Conservation (phyloP, 495 filamentous ascomycete species). For the Xylaria nigripes region DNA sequence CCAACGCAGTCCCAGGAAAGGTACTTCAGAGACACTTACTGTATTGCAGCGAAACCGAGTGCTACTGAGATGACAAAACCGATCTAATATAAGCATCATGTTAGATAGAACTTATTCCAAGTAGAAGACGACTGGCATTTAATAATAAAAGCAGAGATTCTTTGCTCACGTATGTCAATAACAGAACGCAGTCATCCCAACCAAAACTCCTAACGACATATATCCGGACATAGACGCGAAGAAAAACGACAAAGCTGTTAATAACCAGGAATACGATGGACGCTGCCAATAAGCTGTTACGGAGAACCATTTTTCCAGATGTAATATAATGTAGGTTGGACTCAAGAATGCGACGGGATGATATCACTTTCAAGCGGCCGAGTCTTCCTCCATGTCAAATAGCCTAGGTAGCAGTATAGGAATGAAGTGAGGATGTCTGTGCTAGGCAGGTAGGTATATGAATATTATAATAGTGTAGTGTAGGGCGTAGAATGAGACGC, state of each 20-base stretch:
- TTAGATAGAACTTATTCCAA: background rate
- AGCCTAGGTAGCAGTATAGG: background rate
- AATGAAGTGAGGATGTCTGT: background rate
- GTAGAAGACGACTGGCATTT: background rate
- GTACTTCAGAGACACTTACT: constrained; percentile 1
- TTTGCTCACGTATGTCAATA: constrained; percentile 21
- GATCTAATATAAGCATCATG: constrained; percentile 5
- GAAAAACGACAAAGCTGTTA: constrained; percentile 13
- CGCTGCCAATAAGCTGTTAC: constrained; percentile 17
- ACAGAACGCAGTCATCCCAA: constrained; percentile 22
- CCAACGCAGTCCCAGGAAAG: background rate
- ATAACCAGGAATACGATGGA: constrained; percentile 20
- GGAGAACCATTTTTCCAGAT: constrained; percentile 16
- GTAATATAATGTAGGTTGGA: background rate
- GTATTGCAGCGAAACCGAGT: constrained; percentile 22
- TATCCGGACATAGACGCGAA: constrained; percentile 21
- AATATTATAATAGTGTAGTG: no score
- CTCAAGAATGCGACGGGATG: constrained; percentile 1
- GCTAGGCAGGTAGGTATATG: background rate
- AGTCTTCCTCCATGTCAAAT: background rate
- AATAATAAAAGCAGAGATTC: no score
- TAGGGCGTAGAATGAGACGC: no score
- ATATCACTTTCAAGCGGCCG: background rate
- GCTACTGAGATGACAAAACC: constrained; percentile 21
- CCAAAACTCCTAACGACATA: constrained; percentile 20